Evolutionary conservation across 768 basidiomycete species (phyloP).

Genomic region (Leccinum boreale): DNA sequence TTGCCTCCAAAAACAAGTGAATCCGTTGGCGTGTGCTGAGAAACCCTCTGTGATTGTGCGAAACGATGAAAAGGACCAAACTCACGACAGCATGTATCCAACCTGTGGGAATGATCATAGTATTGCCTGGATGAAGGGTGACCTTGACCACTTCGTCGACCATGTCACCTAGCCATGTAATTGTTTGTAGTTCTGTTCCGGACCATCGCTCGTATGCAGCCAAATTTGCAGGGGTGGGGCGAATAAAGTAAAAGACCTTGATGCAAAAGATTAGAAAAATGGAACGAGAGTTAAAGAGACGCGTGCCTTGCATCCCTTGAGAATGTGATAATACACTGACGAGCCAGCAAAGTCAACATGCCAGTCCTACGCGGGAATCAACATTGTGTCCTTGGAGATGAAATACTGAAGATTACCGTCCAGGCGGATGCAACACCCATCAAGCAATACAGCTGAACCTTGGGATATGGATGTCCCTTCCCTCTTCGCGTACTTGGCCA

Average conservation of each 20-base stretch:
- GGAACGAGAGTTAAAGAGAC: not conserved
- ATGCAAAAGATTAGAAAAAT: not conserved
- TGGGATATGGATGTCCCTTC: slow-evolving; percentile 76
- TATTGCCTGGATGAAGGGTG: slow-evolving; percentile 71
- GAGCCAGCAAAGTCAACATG: slow-evolving; percentile 98
- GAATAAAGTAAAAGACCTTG: slow-evolving; percentile 95
- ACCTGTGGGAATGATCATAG: slow-evolving; percentile 93
- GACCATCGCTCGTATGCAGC: slow-evolving; percentile 93
- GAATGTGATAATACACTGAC: slow-evolving; percentile 95
- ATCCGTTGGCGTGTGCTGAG: slow-evolving; percentile 84
- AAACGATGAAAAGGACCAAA: slow-evolving; percentile 5
- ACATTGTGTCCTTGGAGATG: not conserved
- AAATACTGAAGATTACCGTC: slow-evolving; percentile 63
- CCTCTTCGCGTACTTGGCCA: slow-evolving; percentile 83
- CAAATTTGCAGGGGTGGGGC: slow-evolving; percentile 81
- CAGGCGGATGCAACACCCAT: slow-evolving; percentile 94
- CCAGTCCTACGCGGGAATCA: slow-evolving; percentile 69
- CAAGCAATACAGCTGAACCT: slow-evolving; percentile 93
- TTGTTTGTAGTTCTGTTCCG: slow-evolving; percentile 84
- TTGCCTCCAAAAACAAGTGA: slow-evolving; percentile 97
- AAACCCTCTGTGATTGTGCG: slow-evolving; percentile 1
- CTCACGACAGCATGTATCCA: slow-evolving; percentile 98
- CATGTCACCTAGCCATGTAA: slow-evolving; percentile 89
- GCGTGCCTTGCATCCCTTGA: slow-evolving; percentile 76
- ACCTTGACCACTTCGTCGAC: slow-evolving; percentile 90